Evolutionary conservation across 2,329 filamentous ascomycete species (phyloP), one percentile per base, ranked within the genome.

Genomic region (Alternaria brassicae): DNA sequence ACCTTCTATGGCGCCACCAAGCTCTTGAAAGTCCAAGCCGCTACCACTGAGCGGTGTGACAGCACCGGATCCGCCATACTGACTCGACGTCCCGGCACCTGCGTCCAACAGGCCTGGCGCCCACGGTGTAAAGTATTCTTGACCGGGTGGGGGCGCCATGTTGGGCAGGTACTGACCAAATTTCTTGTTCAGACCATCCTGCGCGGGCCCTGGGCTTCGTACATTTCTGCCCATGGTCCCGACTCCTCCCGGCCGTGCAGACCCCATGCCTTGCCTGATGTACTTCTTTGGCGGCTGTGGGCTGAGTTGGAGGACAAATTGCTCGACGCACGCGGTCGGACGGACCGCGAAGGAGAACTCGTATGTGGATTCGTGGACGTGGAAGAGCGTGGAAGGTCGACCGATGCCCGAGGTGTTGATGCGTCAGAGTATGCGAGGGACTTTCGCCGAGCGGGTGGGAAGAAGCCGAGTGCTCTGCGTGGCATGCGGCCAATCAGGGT

Each of bases 391-490:
- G 83, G 81, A 8, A 88, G 70, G 57, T 91, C 89, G 37, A 89
- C 77, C 36, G 89, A 91, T 42, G 85, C 83, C 19, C 86, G 85
- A 7, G 91, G 90, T 2, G 89, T 92, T 87, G 51, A 88, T 67
- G 80, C 78, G 61, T 81, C 81, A 3, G 91, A 90, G 52, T 85
- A 84, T 1, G 88, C 88, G 68, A 85, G 82, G 63, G 91, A 95
- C 88, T 95, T 95, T 87, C 93, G 92, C 73, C 93, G 85, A 19
- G 93, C 87, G 7, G 93, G 93, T 3, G 94, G 94, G 72, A 98
- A 98, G 79, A 94, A 98, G 23, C 93, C 94, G 42, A 97, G 84
- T 2, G 90, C 86, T 78, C 89, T 88, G 57, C 91, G 88, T 21
- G 92, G 88, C 58, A 98, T 87, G 28, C 95, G 88, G 15, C 89